Percentiles rank a stretch among this genome's conserved stretches.
phyloP scores from a whole-genome alignment of 2,329 filamentous ascomycete species.

The Colletotrichum tamarilloi region DNA sequence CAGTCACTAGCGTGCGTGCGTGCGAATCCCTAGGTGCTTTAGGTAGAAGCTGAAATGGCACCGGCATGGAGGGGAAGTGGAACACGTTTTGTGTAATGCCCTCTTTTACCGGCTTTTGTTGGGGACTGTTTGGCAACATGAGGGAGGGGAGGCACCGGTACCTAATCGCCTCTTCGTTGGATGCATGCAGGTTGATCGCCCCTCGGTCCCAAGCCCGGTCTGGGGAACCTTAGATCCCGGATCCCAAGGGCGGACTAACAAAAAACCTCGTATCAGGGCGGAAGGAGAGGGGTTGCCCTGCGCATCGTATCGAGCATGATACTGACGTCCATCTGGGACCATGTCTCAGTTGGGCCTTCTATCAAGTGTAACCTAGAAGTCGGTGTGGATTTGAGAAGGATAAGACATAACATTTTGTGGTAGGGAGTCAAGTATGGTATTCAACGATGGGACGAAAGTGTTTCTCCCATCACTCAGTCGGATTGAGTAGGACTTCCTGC shows the following conservation, averaged over 20 bases:
- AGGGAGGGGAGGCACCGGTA: not conserved
- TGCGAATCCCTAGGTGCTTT: not conserved
- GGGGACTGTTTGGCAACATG: not conserved
- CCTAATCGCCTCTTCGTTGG: not conserved
- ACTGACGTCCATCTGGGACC: not conserved
- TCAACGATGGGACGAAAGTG: not conserved
- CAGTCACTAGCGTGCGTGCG: not conserved
- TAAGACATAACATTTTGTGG: not conserved
- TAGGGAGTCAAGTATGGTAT: not conserved
- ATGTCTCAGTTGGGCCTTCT: constrained; percentile 12
- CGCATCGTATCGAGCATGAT: not conserved
- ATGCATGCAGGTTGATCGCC: not conserved
- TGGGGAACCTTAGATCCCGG: not conserved
- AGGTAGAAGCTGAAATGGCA: not conserved
- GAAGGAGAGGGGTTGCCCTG: not conserved
- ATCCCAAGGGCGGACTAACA: not conserved
- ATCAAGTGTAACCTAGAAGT: not conserved
- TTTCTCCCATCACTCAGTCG: not conserved
- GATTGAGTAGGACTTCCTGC: not conserved
- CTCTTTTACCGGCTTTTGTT: not conserved
- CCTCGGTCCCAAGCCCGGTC: not conserved
- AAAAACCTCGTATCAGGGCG: constrained; percentile 4
- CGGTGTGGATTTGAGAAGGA: not conserved
- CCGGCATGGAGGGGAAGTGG: not conserved
- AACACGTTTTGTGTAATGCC: not conserved